phyloP scores from a whole-genome alignment of 1,139 yeast species.

The Meyerozyma carpophila region DNA sequence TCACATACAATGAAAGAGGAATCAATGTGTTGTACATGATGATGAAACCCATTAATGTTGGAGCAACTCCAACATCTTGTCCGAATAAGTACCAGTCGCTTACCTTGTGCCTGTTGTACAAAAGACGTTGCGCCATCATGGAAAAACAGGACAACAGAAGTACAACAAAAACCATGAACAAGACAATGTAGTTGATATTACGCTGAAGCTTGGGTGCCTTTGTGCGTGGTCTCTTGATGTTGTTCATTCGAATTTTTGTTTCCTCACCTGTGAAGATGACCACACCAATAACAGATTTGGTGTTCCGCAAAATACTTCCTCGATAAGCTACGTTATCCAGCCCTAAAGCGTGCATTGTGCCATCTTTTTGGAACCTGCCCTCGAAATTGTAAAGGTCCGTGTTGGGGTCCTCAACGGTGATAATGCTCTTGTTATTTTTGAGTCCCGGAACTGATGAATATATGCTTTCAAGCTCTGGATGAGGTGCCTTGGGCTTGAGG shows the following conservation, averaged over 20 bases:
- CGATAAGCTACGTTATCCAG: constrained; percentile 80
- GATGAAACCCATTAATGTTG: constrained; percentile 90
- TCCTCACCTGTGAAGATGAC: constrained; percentile 95
- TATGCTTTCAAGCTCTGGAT: constrained; percentile 49
- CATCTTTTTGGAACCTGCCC: constrained; percentile 49
- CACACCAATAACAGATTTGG: constrained; percentile 65
- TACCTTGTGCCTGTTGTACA: constrained; percentile 35
- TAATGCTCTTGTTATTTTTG: constrained; percentile 43
- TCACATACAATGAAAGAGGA: constrained; percentile 90
- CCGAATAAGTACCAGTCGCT: constrained; percentile 71
- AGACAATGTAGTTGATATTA: constrained; percentile 75
- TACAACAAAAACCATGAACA: constrained; percentile 84
- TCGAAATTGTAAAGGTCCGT: constrained; percentile 87
- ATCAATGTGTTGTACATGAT: constrained; percentile 96
- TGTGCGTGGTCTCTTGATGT: constrained; percentile 79
- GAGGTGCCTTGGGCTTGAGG: constrained; percentile 68
- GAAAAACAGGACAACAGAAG: constrained; percentile 71
- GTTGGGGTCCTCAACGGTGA: constrained; percentile 87
- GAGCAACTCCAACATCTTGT: constrained; percentile 80
- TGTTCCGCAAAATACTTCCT: constrained; percentile 85
- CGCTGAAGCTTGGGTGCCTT: constrained; percentile 90
- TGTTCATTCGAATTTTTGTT: constrained; percentile 92
- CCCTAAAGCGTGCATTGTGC: constrained; percentile 51
- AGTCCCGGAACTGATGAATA: constrained; percentile 49
- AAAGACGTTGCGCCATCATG: constrained; percentile 68